These are phyloP conservation scores for Paralagenidium karlingii DNA, from an alignment of 352 stramenopile genomes.

Conservation along the genomic window DNA sequence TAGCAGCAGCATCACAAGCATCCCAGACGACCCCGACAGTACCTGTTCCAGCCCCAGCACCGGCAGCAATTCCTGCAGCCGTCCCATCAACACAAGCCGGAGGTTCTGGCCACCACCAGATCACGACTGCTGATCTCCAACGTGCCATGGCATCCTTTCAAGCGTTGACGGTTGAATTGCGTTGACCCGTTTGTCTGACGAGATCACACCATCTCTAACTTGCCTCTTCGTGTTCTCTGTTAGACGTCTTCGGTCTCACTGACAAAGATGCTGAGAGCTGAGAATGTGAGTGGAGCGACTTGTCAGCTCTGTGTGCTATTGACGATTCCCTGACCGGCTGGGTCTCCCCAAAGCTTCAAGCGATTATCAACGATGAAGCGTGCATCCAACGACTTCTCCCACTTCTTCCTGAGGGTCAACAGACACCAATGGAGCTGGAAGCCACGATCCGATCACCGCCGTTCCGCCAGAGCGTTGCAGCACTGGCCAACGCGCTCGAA, in stretches of 20 bases:
- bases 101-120: too few relatives aligned
- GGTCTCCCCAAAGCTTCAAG: background rate
- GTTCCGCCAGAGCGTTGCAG: slow-evolving; percentile 81
- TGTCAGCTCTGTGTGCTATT: too few relatives aligned
- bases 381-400: slow-evolving; percentile 39
- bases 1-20: slow-evolving; percentile 4
- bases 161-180: slow-evolving; percentile 1
- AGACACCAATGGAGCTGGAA: slow-evolving; percentile 60
- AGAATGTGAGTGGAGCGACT: too few relatives aligned
- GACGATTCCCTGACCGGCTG: too few relatives aligned
- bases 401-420: slow-evolving; percentile 71
- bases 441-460: slow-evolving; percentile 74
- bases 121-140: slow-evolving; percentile 77
- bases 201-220: slow-evolving; percentile 11
- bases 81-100: slow-evolving; percentile 2
- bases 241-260: slow-evolving; percentile 21
- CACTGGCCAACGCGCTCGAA: slow-evolving; percentile 70
- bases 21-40: slow-evolving; percentile 3
- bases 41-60: slow-evolving; percentile 6
- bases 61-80: background rate
- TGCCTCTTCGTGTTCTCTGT: background rate
- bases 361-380: slow-evolving; percentile 47
- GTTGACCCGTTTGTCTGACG: background rate
- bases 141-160: slow-evolving; percentile 78
- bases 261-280: slow-evolving; percentile 44